Percentiles rank a stretch among this genome's conserved stretches.
Conservation (phyloP, 352 stramenopile species). For the Globisporangium cylindrosporum region DNA sequence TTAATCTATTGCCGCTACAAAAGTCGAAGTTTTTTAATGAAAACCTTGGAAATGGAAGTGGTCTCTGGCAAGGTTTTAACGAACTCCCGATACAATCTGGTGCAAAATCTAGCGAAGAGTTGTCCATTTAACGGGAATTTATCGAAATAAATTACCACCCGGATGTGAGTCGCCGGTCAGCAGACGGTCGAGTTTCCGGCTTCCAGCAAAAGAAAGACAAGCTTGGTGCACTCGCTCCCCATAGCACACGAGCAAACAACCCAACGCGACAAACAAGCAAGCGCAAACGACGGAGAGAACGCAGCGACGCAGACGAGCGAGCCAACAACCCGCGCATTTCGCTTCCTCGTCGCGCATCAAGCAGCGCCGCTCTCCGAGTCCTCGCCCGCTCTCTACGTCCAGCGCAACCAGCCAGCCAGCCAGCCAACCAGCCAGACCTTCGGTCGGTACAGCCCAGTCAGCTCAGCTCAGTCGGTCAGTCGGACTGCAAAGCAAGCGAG, state of each 20-base stretch:
- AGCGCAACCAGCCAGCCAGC: not conserved
- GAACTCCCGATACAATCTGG: too few relatives aligned
- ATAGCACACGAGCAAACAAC: constrained; percentile 2
- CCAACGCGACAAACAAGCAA: not conserved
- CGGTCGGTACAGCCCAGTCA: not conserved
- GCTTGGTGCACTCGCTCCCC: not conserved
- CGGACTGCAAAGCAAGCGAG: not conserved
- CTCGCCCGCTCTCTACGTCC: constrained; percentile 2
- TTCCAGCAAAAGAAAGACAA: not conserved
- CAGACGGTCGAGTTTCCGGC: not conserved
- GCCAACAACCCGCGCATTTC: not conserved
- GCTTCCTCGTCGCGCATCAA: constrained; percentile 6
- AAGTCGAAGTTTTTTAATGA: too few relatives aligned
- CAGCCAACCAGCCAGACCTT: not conserved
- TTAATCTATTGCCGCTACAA: too few relatives aligned
- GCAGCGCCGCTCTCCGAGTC: not conserved
- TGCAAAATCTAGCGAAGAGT: not conserved
- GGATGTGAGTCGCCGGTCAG: not conserved
- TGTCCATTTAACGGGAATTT: not conserved
- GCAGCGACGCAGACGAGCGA: not conserved
- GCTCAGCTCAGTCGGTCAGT: not conserved
- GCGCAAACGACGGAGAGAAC: not conserved
- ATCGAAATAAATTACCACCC: not conserved
- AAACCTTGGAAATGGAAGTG: too few relatives aligned
- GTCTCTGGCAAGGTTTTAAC: too few relatives aligned